These are phyloP conservation scores for Vigna trinervia DNA, from an alignment of 306 rosid species.

Conservation along the genomic window DNA sequence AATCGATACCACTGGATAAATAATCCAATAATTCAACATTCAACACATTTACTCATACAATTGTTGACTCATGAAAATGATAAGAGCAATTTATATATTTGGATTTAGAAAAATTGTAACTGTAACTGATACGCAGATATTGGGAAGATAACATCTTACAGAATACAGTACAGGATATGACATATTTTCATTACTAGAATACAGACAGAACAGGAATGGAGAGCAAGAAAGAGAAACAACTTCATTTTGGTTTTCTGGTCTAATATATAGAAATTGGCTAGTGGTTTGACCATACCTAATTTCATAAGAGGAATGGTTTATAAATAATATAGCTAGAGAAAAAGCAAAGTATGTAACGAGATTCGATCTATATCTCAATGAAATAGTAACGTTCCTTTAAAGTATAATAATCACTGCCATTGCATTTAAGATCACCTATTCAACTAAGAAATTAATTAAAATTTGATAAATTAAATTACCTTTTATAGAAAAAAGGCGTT, in stretches of 20 bases:
- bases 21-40: background rate
- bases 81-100: background rate
- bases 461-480: constrained; percentile 32
- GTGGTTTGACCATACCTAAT: background rate
- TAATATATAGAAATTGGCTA: background rate
- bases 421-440: constrained; percentile 18
- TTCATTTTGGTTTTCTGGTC: background rate
- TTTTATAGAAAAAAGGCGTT: background rate
- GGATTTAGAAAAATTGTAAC: background rate
- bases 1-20: background rate
- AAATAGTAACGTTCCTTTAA: background rate
- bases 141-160: too few species aligned
- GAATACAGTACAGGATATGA: too few species aligned
- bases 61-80: background rate
- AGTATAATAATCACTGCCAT: constrained; percentile 26
- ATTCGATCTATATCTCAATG: constrained; percentile 29
- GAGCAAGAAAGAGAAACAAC: background rate
- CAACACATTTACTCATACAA: background rate
- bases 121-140: too few species aligned
- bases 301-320: background rate
- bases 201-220: background rate
- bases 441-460: constrained; percentile 14
- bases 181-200: background rate
- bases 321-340: background rate
- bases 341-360: constrained; percentile 17